Evolutionary conservation across 192 early-diverging fungal genomes (phyloP).

Genomic region (Umbelopsis sp.): DNA sequence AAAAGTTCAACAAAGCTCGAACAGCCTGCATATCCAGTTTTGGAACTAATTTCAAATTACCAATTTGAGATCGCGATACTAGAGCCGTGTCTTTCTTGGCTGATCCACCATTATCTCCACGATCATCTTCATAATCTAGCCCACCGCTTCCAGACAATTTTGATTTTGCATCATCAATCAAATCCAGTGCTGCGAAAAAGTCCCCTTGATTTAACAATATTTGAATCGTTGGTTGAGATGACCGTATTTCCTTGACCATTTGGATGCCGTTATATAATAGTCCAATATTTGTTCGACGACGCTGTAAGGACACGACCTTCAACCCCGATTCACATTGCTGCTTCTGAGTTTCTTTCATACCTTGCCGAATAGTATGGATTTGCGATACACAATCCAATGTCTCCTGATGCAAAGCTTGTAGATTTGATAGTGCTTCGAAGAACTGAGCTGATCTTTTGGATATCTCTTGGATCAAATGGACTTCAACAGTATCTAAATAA

Average conservation of each 20-base stretch:
- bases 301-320: conserved; percentile 79
- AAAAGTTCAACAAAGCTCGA: conserved; percentile 58
- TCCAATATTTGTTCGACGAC: conserved; percentile 71
- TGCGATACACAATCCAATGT: conserved; percentile 87
- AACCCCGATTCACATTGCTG: conserved; percentile 77
- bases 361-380: conserved; percentile 76
- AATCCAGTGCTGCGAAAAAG: conserved; percentile 86
- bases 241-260: conserved; percentile 73
- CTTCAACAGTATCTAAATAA: conserved; percentile 92
- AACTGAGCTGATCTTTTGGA: conserved; percentile 93
- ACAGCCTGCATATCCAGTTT: conserved; percentile 65
- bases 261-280: conserved; percentile 69
- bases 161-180: conserved; percentile 79
- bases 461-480: conserved; percentile 93
- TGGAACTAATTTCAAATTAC: conserved; percentile 20
- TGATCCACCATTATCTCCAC: neutral
- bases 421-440: conserved; percentile 90
- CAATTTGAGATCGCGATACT: conserved; percentile 12
- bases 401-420: conserved; percentile 92
- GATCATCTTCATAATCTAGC: conserved; percentile 35
- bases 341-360: conserved; percentile 63
- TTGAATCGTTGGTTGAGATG: conserved; percentile 84
- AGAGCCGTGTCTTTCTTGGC: neutral
- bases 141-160: conserved; percentile 57
- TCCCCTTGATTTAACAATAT: conserved; percentile 77